Base-by-base conservation (phyloP, 352 stramenopile genomes). In the Phytopythium boreale region DNA sequence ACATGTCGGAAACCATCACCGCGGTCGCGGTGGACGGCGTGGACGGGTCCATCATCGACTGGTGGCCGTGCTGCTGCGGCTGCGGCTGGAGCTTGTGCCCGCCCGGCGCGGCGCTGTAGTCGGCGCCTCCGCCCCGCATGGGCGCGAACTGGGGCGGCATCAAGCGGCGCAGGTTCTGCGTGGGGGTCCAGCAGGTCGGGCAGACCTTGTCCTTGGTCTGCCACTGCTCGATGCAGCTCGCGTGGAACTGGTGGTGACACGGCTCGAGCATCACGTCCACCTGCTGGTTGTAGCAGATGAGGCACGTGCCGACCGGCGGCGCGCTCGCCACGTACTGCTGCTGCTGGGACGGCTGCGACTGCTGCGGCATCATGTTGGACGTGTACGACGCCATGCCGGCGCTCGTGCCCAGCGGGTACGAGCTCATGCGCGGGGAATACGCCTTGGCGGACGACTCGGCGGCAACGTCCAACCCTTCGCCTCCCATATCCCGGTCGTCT, bases 221-320 rank as follows among this genome's bases (percentile, higher is more conserved):
- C 61, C 70, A 82, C 20, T 77, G 80, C 56, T 92, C 84, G 67
- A 93, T 85, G 59, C 87, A 95, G 43, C 77, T 65, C 51, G 75
- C 76, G 69, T 95, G 87, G 71, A 93, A 93, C 62, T 90, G 79
- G 70, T 95, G 87, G 58, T 77, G 82, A 34, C 87, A 95, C 14
- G 78, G 69, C 63, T 87, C 78, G n/a, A 87, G 62, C 19, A 87
- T 47, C 49, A 84, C 62, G 52, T 87, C 70, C 46, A 72, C 70
- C 44, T 76, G 67, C 20, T 71, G 62, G 46, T 69, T 75, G 57
- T 74, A 80, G 63, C 75, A 83, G 39, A 80, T 46, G 4, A 75
- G 65, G n/a, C 74, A 81, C 36, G 68, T 69, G 19, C 70, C 66
- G 8, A 39, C 34, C 14, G 58, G 31, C 34, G 55, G 55, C 34